A percentile compares a stretch with the other conserved stretches of the same genome.
phyloP scores from a whole-genome alignment of 202 grass and related monocot genomes.

The Saccharum hybrid region DNA sequence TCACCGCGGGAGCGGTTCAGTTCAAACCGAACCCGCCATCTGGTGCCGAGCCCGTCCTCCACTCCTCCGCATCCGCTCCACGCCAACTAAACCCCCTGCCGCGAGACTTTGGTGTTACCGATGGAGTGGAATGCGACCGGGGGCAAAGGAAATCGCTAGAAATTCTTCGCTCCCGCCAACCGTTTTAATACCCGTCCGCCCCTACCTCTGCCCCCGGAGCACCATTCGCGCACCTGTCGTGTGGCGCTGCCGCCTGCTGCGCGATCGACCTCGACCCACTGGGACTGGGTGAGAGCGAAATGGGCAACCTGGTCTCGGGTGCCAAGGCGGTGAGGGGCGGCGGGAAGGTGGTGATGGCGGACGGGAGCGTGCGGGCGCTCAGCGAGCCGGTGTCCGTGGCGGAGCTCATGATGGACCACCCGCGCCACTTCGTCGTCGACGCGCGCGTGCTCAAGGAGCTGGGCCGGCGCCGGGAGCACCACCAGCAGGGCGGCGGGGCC shows the following conservation, averaged over 20 bases:
- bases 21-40: conserved; percentile 62
- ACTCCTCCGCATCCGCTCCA: background rate
- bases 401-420: conserved; percentile 96
- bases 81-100: conserved; percentile 49
- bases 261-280: background rate
- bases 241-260: background rate
- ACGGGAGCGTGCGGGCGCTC: conserved; percentile 74
- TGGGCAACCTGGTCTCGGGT: conserved; percentile 71
- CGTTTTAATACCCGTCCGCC: conserved; percentile 40
- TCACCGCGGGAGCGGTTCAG: conserved; percentile 23
- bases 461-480: background rate
- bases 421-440: conserved; percentile 88
- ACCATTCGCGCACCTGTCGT: conserved; percentile 1
- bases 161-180: conserved; percentile 35
- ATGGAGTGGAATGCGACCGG: conserved; percentile 7
- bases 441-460: conserved; percentile 50
- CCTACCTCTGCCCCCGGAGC: background rate
- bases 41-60: background rate
- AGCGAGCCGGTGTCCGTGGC: conserved; percentile 81
- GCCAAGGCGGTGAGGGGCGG: conserved; percentile 35
- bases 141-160: background rate
- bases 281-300: background rate
- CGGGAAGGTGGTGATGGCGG: conserved; percentile 82
- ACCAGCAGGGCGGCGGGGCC: background rate
- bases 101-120: background rate